These are phyloP conservation scores for Fusarium setosum DNA, from an alignment of 2,329 filamentous ascomycete species.

Conservation along the genomic window DNA sequence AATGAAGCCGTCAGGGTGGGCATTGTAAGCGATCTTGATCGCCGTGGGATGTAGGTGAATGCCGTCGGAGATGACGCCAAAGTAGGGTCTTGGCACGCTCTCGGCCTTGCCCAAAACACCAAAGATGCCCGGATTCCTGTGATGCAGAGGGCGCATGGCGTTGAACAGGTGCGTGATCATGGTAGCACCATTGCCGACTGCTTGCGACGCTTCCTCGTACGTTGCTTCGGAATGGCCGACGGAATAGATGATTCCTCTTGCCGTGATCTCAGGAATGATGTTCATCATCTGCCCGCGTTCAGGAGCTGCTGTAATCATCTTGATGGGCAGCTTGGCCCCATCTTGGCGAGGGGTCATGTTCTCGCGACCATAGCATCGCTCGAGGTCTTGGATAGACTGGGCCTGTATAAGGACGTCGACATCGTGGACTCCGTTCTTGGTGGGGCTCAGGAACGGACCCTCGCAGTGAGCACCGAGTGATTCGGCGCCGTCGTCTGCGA, in stretches of 20 bases:
- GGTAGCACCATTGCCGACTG: slow-evolving; percentile 78
- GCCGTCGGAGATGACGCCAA: slow-evolving; percentile 90
- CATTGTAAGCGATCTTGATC: slow-evolving; percentile 88
- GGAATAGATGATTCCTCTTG: slow-evolving; percentile 77
- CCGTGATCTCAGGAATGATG: slow-evolving; percentile 74
- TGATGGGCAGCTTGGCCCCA: slow-evolving; percentile 63
- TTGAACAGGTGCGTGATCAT: slow-evolving; percentile 98
- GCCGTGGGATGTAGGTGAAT: slow-evolving; percentile 91
- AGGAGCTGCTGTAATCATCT: slow-evolving; percentile 88
- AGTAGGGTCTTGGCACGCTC: slow-evolving; percentile 74
- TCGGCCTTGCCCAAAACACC: slow-evolving; percentile 81
- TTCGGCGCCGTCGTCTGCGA: slow-evolving; percentile 79
- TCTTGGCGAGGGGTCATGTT: slow-evolving; percentile 66
- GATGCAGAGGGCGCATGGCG: slow-evolving; percentile 89
- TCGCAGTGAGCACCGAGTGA: slow-evolving; percentile 92
- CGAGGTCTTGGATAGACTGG: slow-evolving; percentile 72
- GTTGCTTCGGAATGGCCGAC: slow-evolving; percentile 90
- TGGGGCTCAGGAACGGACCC: slow-evolving; percentile 85
- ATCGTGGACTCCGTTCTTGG: slow-evolving; percentile 90
- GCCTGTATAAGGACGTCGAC: slow-evolving; percentile 75
- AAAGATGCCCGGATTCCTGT: slow-evolving; percentile 92
- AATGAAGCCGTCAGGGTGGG: slow-evolving; percentile 86
- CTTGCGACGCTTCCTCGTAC: slow-evolving; percentile 81
- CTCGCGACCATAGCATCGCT: slow-evolving; percentile 76
- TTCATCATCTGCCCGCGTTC: slow-evolving; percentile 78